Percentiles rank a stretch among this genome's conserved stretches.
Conservation (phyloP, 345 rosid species). For the Mercurialis annua region DNA sequence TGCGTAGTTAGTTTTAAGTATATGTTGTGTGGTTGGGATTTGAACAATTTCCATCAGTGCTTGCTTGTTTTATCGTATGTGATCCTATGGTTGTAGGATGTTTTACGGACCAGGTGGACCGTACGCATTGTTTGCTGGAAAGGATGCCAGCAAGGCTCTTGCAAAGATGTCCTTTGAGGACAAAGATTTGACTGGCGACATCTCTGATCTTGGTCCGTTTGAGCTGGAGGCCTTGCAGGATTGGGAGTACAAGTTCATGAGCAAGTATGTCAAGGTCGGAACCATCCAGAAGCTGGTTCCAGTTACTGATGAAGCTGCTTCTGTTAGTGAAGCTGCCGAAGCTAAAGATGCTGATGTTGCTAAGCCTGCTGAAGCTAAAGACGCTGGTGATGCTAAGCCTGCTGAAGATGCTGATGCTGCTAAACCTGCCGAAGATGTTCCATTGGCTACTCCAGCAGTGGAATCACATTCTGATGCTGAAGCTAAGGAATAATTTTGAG, state of each 20-base stretch:
- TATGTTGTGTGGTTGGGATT: too few species aligned
- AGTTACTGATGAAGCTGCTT: constrained; percentile 43
- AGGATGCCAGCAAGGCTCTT: constrained; percentile 96
- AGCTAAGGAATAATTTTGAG: constrained; percentile 30
- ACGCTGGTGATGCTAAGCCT: constrained; percentile 33
- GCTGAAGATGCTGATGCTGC: constrained; percentile 29
- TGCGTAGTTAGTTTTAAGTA: neutral
- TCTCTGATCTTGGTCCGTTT: constrained; percentile 89
- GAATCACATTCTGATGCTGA: constrained; percentile 30
- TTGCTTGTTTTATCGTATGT: constrained; percentile 6
- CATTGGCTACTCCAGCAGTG: constrained; percentile 20
- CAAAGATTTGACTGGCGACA: constrained; percentile 82
- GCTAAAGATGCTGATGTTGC: constrained; percentile 36
- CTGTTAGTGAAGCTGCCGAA: constrained; percentile 41
- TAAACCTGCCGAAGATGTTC: constrained; percentile 45
- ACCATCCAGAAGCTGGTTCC: constrained; percentile 50
- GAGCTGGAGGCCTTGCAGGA: constrained; percentile 97
- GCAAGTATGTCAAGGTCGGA: constrained; percentile 92
- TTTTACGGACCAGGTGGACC: constrained; percentile 99
- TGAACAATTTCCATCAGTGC: neutral
- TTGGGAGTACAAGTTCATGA: constrained; percentile 99
- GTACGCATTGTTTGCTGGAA: constrained; percentile 93
- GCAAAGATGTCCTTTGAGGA: constrained; percentile 99
- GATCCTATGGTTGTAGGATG: constrained; percentile 51
- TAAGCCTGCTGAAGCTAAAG: constrained; percentile 44